Evolutionary conservation across 371 early-diverging fungal genomes (phyloP).

Genomic region (Mortierella sp.): DNA sequence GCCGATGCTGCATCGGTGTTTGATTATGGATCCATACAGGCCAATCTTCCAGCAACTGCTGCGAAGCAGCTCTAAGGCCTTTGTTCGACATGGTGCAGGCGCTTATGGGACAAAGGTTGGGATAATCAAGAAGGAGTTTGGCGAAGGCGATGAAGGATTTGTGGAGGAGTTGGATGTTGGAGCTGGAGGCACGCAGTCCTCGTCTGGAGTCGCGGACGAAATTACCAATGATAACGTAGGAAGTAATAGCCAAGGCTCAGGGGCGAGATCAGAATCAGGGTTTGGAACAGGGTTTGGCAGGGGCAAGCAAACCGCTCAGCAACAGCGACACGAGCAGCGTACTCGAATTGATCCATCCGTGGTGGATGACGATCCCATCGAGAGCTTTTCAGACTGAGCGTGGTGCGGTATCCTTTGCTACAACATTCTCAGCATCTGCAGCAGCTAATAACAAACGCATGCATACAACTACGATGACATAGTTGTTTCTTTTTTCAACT

Average conservation of each 20-base stretch:
- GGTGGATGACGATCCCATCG: slow-evolving; percentile 46
- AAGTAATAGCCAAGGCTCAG: neutral
- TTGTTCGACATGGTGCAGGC: slow-evolving; percentile 32
- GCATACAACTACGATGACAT: neutral
- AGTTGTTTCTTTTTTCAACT: neutral
- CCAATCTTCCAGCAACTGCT: slow-evolving; percentile 25
- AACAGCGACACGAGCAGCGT: slow-evolving; percentile 15
- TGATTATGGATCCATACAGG: slow-evolving; percentile 38
- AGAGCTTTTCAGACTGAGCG: slow-evolving; percentile 43
- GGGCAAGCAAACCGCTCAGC: neutral
- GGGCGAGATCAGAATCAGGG: neutral
- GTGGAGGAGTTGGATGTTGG: slow-evolving; percentile 20
- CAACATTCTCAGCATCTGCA: neutral
- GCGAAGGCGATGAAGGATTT: slow-evolving; percentile 53
- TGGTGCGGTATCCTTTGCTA: neutral
- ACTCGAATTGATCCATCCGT: neutral
- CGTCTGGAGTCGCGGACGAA: slow-evolving; percentile 11
- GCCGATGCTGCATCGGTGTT: slow-evolving; percentile 38
- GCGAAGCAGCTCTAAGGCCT: slow-evolving; percentile 44
- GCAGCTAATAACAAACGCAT: neutral
- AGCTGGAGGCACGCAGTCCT: neutral
- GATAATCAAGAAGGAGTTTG: slow-evolving; percentile 42
- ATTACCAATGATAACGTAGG: neutral
- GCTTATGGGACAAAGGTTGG: slow-evolving; percentile 30
- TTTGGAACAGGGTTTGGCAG: neutral